Evolutionary conservation across 305 asterid species (phyloP).

Genomic region (Fraxinus sp.): DNA sequence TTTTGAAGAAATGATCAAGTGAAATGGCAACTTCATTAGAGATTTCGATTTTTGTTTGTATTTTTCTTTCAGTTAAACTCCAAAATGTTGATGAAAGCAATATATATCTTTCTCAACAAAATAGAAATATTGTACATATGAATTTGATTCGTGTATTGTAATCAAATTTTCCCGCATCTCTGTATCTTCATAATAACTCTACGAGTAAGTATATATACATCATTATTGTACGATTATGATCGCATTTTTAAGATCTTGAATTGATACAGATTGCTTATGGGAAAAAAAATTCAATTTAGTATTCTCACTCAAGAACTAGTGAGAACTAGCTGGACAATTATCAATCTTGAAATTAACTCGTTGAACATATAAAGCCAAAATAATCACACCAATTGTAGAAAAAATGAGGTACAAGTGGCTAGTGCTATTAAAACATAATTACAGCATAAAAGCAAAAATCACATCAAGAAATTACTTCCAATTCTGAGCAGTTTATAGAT

Average conservation of each 20-base stretch:
- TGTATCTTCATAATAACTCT: background rate
- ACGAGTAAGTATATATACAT: no score
- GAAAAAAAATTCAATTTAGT: background rate
- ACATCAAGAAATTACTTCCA: background rate
- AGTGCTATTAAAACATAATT: background rate
- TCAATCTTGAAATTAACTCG: background rate
- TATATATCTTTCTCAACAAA: background rate
- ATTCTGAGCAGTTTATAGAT: background rate
- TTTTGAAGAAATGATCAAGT: conserved; percentile 36
- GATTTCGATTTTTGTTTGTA: background rate
- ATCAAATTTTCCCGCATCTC: background rate
- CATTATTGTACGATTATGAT: background rate
- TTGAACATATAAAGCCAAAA: background rate
- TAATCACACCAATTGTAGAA: background rate
- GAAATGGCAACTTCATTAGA: background rate
- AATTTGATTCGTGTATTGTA: background rate
- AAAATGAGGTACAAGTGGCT: background rate
- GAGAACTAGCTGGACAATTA: background rate
- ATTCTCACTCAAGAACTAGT: background rate
- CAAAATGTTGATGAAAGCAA: background rate
- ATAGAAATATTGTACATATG: background rate
- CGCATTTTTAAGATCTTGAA: no score
- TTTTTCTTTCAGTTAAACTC: background rate
- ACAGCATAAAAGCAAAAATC: background rate
- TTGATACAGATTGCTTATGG: background rate